Evolutionary conservation across 176 grass and related monocot genomes (phyloP), one percentile per base, ranked within the genome.

Genomic region (Oryza glumipatula): DNA sequence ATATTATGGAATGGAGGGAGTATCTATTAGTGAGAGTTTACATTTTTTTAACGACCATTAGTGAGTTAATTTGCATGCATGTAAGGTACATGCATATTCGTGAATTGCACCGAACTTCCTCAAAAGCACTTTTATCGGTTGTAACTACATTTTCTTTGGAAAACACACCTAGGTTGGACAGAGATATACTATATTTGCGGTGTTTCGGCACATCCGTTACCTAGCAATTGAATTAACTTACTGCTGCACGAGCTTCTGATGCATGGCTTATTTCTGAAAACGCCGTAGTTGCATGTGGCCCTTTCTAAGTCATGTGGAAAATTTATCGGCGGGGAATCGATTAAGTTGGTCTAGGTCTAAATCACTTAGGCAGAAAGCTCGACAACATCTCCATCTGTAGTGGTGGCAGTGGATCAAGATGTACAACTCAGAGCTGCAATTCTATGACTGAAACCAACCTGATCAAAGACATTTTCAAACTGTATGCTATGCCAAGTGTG

Each of bases 281-380:
- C 4, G 41, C 11, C 15, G 44, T 36, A 14, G 11, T 33, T 1
- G 56, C 28, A 63, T 63, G 11, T 16, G 76, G 65, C 67, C 6
- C 4, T 9, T 64, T 81, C 26, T 43, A 6, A 38, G 66, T 82
- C 54, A 70, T 76, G 82, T 81, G 72, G 76, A 51, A 85, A 72
- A 56, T 32, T 72, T 81, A 67, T 35, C 54, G 41, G 77, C 16
- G 32, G 33, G 28, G 1, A 39, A 75, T 76, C 63, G 74, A 47
- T 28, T 44, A 81, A 23, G 64, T 89, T 21, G 82, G 77, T 74
- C 49, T 70, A 67, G 5, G 87, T 76, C 70, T 11, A 74, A 85
- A 76, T 85, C 70, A 51, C 77, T 81, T 80, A 15, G 88, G 82
- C 33, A 66, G 44, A 86, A 89, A 86, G 78, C 7, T 73, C 67